These are phyloP conservation scores for Linaria vulgaris DNA, from an alignment of 257 asterid species.

Conservation along the genomic window DNA sequence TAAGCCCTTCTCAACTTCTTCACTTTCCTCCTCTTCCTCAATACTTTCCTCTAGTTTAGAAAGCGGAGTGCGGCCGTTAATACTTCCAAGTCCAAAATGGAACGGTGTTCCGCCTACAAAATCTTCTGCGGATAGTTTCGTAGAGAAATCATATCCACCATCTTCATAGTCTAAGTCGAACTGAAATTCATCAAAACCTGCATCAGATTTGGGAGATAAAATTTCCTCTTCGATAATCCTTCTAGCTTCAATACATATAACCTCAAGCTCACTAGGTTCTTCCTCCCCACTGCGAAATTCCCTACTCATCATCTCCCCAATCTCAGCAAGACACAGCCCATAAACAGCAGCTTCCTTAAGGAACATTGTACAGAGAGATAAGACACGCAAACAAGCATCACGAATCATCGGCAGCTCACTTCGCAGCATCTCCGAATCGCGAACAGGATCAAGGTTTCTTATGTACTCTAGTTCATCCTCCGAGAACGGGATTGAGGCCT, in stretches of 20 bases:
- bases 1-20: slow-evolving; percentile 41
- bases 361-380: slow-evolving; percentile 73
- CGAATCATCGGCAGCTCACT: slow-evolving; percentile 91
- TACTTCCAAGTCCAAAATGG: slow-evolving; percentile 55
- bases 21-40: slow-evolving; percentile 67
- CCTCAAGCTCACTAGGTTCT: slow-evolving; percentile 95
- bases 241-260: slow-evolving; percentile 82
- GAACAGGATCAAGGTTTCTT: slow-evolving; percentile 61
- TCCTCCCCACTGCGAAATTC: slow-evolving; percentile 85
- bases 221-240: slow-evolving; percentile 58
- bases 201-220: slow-evolving; percentile 47
- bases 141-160: slow-evolving; percentile 30
- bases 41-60: slow-evolving; percentile 63
- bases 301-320: slow-evolving; percentile 97
- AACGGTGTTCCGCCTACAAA: slow-evolving; percentile 35
- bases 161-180: slow-evolving; percentile 87
- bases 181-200: slow-evolving; percentile 51
- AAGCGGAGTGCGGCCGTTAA: slow-evolving; percentile 53
- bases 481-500: slow-evolving; percentile 94
- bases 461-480: slow-evolving; percentile 91
- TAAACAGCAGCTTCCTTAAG: slow-evolving; percentile 78
- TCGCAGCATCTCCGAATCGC: slow-evolving; percentile 73
- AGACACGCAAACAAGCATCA: slow-evolving; percentile 84
- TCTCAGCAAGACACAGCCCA: slow-evolving; percentile 94
- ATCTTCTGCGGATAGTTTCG: slow-evolving; percentile 42